Conservation (phyloP, 768 basidiomycete species). For the Mycena galericulata region DNA sequence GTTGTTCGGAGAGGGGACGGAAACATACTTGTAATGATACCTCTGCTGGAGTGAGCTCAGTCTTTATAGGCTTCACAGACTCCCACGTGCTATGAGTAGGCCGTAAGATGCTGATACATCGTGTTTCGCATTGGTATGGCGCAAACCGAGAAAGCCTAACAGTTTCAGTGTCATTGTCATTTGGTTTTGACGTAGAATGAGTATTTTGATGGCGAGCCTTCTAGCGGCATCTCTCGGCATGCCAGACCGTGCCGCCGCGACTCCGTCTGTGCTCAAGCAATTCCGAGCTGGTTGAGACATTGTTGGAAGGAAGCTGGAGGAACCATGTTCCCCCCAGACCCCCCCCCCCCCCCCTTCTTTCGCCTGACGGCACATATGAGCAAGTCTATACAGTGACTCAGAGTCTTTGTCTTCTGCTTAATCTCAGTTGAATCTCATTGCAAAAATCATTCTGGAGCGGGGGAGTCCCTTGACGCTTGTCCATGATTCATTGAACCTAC, state of each 20-base stretch:
- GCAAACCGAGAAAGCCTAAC: slow-evolving; percentile 11
- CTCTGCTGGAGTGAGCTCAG: slow-evolving; percentile 16
- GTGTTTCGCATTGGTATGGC: slow-evolving; percentile 4
- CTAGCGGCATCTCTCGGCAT: slow-evolving; percentile 17
- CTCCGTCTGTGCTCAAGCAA: slow-evolving; percentile 14
- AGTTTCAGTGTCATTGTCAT: slow-evolving; percentile 14
- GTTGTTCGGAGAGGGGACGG: slow-evolving; percentile 4
- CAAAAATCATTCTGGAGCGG: slow-evolving; percentile 10
- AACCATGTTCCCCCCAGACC: slow-evolving; percentile 10
- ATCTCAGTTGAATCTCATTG: slow-evolving; percentile 4
- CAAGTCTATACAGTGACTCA: slow-evolving; percentile 9
- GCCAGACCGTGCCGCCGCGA: slow-evolving; percentile 6
- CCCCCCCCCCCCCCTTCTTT: slow-evolving; percentile 1
- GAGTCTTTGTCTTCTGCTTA: slow-evolving; percentile 7
- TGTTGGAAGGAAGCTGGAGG: slow-evolving; percentile 5
- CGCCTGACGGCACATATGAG: slow-evolving; percentile 12
- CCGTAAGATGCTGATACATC: slow-evolving; percentile 13
- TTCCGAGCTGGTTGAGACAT: slow-evolving; percentile 10
- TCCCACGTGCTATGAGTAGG: slow-evolving; percentile 1
- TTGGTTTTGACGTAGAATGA: slow-evolving; percentile 20
- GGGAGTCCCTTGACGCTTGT: slow-evolving; percentile 4
- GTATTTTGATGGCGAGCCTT: slow-evolving; percentile 15
- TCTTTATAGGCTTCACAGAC: slow-evolving; percentile 14
- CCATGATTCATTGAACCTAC: background rate
- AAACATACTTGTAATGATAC: slow-evolving; percentile 15